Percentiles rank a stretch among this genome's conserved stretches.
Evolutionary conservation across 2,329 filamentous ascomycete species (phyloP).

Genomic region (Aspergillus quadrilineatus): DNA sequence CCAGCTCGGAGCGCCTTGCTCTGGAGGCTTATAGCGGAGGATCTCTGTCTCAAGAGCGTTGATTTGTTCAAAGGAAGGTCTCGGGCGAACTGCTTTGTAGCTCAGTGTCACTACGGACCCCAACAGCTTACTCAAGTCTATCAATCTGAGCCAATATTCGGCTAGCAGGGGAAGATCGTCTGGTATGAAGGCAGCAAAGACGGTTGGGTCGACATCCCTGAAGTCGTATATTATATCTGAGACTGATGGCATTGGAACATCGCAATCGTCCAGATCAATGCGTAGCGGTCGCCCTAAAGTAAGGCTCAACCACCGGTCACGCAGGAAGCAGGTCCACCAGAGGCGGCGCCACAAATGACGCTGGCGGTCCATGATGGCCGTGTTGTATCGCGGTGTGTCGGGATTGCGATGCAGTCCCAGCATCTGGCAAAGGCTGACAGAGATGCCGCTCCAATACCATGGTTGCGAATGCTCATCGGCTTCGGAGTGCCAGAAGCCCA

Average conservation of each 20-base stretch:
- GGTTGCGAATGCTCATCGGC: constrained; percentile 44
- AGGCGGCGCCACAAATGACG: constrained; percentile 38
- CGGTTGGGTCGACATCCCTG: constrained; percentile 7
- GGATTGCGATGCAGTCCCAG: constrained; percentile 44
- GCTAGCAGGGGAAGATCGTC: constrained; percentile 23
- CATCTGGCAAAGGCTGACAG: constrained; percentile 45
- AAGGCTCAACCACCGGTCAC: constrained; percentile 44
- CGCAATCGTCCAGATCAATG: constrained; percentile 40
- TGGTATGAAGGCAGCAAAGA: constrained; percentile 21
- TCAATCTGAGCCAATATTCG: constrained; percentile 28
- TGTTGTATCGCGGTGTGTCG: constrained; percentile 15
- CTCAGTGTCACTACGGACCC: constrained; percentile 27
- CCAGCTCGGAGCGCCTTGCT: constrained; percentile 13
- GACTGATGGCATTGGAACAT: constrained; percentile 31
- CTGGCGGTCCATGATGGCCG: constrained; percentile 23
- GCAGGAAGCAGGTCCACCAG: constrained; percentile 44
- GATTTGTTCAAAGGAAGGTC: constrained; percentile 20
- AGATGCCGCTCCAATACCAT: constrained; percentile 50
- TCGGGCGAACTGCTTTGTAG: constrained; percentile 23
- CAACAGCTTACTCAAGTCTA: constrained; percentile 28
- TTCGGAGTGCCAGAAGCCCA: constrained; percentile 46
- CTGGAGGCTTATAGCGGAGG: constrained; percentile 18
- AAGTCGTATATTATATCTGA: constrained; percentile 30
- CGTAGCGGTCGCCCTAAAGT: constrained; percentile 43
- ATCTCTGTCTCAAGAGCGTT: constrained; percentile 26